These are phyloP conservation scores for Tetracladium marchalianum DNA, from an alignment of 495 filamentous ascomycete species.

Conservation along the genomic window DNA sequence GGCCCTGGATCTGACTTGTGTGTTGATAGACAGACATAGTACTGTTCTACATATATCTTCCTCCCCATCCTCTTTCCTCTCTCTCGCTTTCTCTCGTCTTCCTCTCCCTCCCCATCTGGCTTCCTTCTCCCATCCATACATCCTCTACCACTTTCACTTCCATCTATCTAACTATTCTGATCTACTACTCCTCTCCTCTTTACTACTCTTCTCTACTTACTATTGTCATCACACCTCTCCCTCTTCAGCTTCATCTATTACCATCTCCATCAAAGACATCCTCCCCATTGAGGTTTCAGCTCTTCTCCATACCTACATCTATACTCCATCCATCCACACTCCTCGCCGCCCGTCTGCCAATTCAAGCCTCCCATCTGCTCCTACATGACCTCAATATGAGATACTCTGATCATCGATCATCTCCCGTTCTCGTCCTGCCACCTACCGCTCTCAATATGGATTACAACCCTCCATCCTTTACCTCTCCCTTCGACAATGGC, in stretches of 20 bases:
- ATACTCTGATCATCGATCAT: conserved; percentile 21
- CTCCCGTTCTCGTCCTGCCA: conserved; percentile 41
- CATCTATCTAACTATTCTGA: conserved; percentile 2
- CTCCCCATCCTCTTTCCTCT: conserved; percentile 5
- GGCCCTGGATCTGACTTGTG: conserved; percentile 2
- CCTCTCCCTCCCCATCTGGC: neutral
- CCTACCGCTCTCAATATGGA: conserved; percentile 32
- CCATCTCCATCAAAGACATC: conserved; percentile 8
- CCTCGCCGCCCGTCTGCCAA: conserved; percentile 9
- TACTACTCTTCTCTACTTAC: conserved; percentile 1
- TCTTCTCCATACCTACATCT: conserved; percentile 4
- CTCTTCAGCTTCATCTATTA: conserved; percentile 6
- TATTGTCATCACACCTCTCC: conserved; percentile 1
- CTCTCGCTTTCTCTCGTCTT: conserved; percentile 7
- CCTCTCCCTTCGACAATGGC: conserved; percentile 24
- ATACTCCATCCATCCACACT: conserved; percentile 8
- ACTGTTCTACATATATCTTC: neutral
- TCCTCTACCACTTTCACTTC: conserved; percentile 7
- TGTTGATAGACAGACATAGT: conserved; percentile 6
- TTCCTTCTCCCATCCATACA: conserved; percentile 5
- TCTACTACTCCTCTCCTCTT: conserved; percentile 1
- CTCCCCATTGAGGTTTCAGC: neutral
- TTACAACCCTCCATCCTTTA: conserved; percentile 30
- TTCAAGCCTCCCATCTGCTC: conserved; percentile 15
- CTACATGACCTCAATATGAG: conserved; percentile 9